phyloP scores from a whole-genome alignment of 305 asterid genomes.

The Fraxinus sp. region DNA sequence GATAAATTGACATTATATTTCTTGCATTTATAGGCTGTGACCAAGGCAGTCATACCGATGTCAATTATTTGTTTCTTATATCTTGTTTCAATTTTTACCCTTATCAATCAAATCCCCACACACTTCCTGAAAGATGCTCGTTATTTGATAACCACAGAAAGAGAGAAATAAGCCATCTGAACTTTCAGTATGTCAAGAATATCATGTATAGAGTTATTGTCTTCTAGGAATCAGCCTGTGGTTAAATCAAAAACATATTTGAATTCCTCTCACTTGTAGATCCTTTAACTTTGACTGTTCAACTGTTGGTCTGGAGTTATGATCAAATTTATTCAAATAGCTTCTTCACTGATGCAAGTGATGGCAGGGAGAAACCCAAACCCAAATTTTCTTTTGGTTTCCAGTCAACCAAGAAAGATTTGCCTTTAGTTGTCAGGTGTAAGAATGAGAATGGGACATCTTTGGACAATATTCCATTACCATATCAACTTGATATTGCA shows the following conservation, averaged over 20 bases:
- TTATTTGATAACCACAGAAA: too few relatives aligned
- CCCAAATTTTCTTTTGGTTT: constrained; percentile 44
- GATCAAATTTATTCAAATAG: neutral
- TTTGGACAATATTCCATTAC: constrained; percentile 26
- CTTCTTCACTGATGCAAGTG: constrained; percentile 39
- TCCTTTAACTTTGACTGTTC: neutral
- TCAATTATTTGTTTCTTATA: too few relatives aligned
- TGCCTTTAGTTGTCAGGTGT: constrained; percentile 33
- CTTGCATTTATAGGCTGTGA: too few relatives aligned
- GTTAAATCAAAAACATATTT: neutral
- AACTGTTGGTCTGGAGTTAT: neutral
- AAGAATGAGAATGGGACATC: constrained; percentile 31
- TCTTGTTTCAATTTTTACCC: too few relatives aligned
- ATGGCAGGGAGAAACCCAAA: constrained; percentile 47
- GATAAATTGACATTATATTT: too few relatives aligned
- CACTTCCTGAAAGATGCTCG: too few relatives aligned
- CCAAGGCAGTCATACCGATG: too few relatives aligned
- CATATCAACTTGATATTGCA: constrained; percentile 24
- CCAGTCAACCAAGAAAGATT: constrained; percentile 36
- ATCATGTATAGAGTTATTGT: neutral
- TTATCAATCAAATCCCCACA: too few relatives aligned
- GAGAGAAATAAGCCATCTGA: neutral
- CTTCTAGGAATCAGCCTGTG: neutral
- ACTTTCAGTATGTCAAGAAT: neutral
- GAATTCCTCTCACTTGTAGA: neutral